Percentiles rank a stretch among this genome's conserved stretches.
Evolutionary conservation across 148 eudicot genomes (phyloP).

Genomic region (Bassia scoparia): DNA sequence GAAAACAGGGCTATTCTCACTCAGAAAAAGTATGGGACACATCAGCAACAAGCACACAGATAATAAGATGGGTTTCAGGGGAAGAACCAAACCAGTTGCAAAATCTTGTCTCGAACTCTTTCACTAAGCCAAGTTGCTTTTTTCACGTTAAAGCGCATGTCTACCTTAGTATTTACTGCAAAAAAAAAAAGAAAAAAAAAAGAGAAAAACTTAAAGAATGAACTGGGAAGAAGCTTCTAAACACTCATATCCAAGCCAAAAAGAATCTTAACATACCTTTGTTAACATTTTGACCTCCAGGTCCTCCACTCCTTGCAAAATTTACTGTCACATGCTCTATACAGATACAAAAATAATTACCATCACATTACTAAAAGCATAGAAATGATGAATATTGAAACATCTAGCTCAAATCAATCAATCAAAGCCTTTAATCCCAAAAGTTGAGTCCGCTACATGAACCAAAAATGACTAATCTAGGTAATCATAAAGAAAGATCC

Average conservation of each 20-base stretch:
- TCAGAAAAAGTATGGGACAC: neutral
- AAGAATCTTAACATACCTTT: slow-evolving; percentile 49
- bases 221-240: neutral
- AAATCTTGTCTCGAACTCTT: slow-evolving; percentile 60
- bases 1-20: neutral
- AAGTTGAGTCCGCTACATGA: too few relatives aligned
- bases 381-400: too few relatives aligned
- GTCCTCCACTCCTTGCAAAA: slow-evolving; percentile 83
- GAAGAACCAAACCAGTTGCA: slow-evolving; percentile 57
- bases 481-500: too few relatives aligned
- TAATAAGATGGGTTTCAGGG: slow-evolving; percentile 12
- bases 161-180: slow-evolving; percentile 80
- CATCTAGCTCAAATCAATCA: too few relatives aligned
- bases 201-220: neutral
- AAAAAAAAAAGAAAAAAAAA: neutral
- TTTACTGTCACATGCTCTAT: slow-evolving; percentile 69
- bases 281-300: slow-evolving; percentile 88
- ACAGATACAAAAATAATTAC: slow-evolving; percentile 13
- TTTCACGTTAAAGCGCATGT: slow-evolving; percentile 79
- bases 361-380: neutral
- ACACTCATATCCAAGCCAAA: neutral
- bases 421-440: too few relatives aligned
- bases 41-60: neutral
- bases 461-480: too few relatives aligned
- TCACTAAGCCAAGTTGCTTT: slow-evolving; percentile 78